Base-by-base conservation (phyloP, 495 filamentous ascomycete species). In the Neurospora tetrasperma region DNA sequence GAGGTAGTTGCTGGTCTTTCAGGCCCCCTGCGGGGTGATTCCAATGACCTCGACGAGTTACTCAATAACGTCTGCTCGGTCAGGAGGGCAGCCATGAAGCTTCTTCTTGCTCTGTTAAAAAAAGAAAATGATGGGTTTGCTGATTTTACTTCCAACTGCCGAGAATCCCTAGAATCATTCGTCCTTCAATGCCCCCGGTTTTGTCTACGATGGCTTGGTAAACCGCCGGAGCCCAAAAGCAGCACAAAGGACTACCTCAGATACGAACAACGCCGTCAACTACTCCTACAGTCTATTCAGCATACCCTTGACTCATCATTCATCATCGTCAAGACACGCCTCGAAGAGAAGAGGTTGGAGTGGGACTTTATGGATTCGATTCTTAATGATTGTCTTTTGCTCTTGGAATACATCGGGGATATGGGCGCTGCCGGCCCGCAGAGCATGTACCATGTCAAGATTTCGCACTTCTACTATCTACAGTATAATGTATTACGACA, bases 381-480 rank as follows among this genome's bases (percentile, higher is more conserved):
- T 16, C 82, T 92, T 31, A 83, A 85, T 75, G 88, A 90, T 75
- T 88, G 84, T 74, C 74, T 82, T 39, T 76, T 82, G 2, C 79
- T 91, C 27, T 75, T 87, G 27, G 85, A 87, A 44, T 78, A 84
- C 72, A 82, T 89, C 42, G 82, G 83, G 8, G 78, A 83, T 69
- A 72, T 69, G 69, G 54, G 54, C 27, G 76, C 31, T 27, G 71
- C 41, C 14, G 80, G 80, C n/a, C 73, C 80, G 11, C 71, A 76
- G 20, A 83, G 81, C 20, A 66, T 66, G 54, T 85, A 86, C 80
- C 79, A 88, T 69, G 84, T 89, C 38, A 86, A 90, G 78, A 84
- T 97, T 40, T 96, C 93, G 0, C 93, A 94, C 78, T 83, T 93
- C 18, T 94, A 93, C 78, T 96, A 92, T 84, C 84, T 89, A 27